Evolutionary conservation across 306 rosid genomes (phyloP), one percentile per base, ranked within the genome.

Genomic region (Quercus glauca): DNA sequence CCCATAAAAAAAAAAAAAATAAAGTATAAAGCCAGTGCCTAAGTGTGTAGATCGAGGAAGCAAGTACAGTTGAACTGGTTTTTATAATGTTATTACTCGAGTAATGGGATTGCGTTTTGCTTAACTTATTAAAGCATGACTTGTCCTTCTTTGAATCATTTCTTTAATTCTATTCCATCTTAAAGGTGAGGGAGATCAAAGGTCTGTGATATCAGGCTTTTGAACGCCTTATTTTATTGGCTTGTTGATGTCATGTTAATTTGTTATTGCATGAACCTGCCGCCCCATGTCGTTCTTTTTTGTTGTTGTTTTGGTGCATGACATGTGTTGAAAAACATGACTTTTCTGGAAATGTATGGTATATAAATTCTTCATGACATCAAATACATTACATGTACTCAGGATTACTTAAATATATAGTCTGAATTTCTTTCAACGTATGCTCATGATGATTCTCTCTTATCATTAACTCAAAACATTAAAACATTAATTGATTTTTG

Each of bases 1-100:
- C n/a, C n/a, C n/a, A n/a, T n/a, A n/a, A n/a, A n/a, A n/a, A n/a
- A n/a, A n/a, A n/a, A n/a, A n/a, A n/a, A n/a, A n/a, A n/a, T n/a
- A n/a, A n/a, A n/a, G 10, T 29, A 59, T 82, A 83, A 80, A 79
- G 78, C 80, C 72, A 86, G 87, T 80, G 88, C 78, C 61, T 75
- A 29, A 79, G 85, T 35, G 68, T 31, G 57, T 31, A 57, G 73
- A 84, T 81, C 79, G 84, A 83, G 86, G 72, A 77, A 83, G 86
- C 61, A 91, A 91, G 97, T 91, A 91, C 97, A 77, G 33, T 55
- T 85, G 84, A 91, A 89, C 86, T 83, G 58, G 28, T 75, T 78
- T 68, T 73, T 77, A 68, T 73, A 60, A 72, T 70, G 79, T 87
- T 87, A 69, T 59, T 80, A 25, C 69, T 86, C 57, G 76, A 87